phyloP scores from a whole-genome alignment of 176 grass and related monocot genomes.

The Pontederia crassipes region DNA sequence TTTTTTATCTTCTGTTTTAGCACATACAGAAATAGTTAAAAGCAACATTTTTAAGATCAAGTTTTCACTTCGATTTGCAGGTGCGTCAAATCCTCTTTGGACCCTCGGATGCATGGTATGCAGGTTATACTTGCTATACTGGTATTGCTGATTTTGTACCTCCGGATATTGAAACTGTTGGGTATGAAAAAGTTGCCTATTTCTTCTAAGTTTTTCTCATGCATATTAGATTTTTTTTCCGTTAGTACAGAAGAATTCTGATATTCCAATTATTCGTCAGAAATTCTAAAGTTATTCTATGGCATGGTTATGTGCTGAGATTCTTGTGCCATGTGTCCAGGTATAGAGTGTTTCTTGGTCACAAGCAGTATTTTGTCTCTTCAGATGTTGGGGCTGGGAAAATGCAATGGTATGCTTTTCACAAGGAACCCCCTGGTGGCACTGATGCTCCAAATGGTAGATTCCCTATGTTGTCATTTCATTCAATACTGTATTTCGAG shows the following conservation, averaged over 20 bases:
- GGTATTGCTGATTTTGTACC: constrained; percentile 94
- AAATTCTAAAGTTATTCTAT: neutral
- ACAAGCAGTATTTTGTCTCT: constrained; percentile 98
- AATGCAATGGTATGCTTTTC: constrained; percentile 99
- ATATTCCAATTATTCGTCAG: neutral
- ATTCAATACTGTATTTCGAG: no score
- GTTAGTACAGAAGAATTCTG: neutral
- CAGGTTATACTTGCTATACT: constrained; percentile 95
- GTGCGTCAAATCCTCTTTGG: constrained; percentile 80
- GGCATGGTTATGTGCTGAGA: neutral
- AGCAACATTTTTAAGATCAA: neutral
- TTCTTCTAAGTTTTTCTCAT: neutral
- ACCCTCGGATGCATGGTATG: constrained; percentile 62
- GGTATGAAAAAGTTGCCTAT: constrained; percentile 33
- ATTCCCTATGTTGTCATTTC: neutral
- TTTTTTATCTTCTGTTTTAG: neutral
- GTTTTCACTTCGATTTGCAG: constrained; percentile 31
- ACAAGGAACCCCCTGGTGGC: constrained; percentile 82
- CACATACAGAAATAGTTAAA: neutral
- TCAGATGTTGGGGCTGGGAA: constrained; percentile 95
- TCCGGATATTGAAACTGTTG: constrained; percentile 88
- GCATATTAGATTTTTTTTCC: neutral
- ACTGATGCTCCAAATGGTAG: constrained; percentile 82
- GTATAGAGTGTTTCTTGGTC: constrained; percentile 93
- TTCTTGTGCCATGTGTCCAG: constrained; percentile 29